Base-by-base conservation (phyloP, 139 green algal species). In the Chlamydomonas urium region DNA sequence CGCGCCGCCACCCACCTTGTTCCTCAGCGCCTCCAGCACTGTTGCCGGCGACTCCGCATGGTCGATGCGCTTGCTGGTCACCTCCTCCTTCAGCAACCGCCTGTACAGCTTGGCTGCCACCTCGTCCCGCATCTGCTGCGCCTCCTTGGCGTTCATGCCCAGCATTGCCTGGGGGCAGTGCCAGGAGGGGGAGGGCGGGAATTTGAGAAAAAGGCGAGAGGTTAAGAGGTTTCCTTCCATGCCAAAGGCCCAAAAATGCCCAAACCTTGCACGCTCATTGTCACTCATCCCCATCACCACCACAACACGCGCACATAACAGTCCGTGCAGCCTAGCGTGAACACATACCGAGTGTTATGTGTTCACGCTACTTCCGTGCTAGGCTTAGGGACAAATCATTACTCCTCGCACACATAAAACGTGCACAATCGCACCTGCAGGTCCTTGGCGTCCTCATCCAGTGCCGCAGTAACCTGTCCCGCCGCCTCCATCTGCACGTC, bases 51-150 rank as follows among this genome's bases (percentile, higher is more conserved):
- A 70, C 24, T 17, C 35, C 14, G 66, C 66, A 14, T 62, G 38
- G 31, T 73, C 66, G 4, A 73, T 65, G 5, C 45, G 42, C 31
- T 21, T 36, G 66, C 73, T 82, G 42, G 67, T 75, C n/a, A 96
- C 81, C 62, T 90, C 88, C 42, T 93, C 90, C n/a, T 83, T 72
- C 37, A 96, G 85, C 81, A 93, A 73, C 5, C 62, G 50, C 77
- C 79, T 85, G 84, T 97, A 97, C 24, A 90, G 75, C 47, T 75
- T 79, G 24, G 79, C 84, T 0, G 83, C 82, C 31, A 93, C 82
- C 53, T 93, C 87, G 28, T 80, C 69, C 2, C 73, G 73, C 8
- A 97, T 45, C 26, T 34, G 17, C 53, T 63, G 24, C 53, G 14
- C 42, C n/a, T n/a, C n/a, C n/a, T n/a, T n/a, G n/a, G n/a, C n/a